Base-by-base conservation (phyloP, 2,329 filamentous ascomycete genomes). In the Orbilia brochopaga region DNA sequence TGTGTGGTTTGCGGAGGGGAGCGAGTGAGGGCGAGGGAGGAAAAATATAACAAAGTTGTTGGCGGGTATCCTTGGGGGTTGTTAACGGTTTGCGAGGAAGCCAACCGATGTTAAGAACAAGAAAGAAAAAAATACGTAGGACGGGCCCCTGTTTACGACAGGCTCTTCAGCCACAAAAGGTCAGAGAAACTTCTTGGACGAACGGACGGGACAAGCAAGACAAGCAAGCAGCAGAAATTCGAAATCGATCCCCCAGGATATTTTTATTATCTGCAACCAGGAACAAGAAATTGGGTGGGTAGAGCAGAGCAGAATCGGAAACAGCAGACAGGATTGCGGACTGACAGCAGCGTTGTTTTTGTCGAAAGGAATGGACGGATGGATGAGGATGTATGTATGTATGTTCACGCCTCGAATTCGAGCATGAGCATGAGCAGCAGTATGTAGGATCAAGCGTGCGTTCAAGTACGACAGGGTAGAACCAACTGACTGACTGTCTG, bases 11-110 rank as follows among this genome's bases (percentile, higher is more conserved):
- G 56, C 19, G 56, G 48, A 53, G 58, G 27, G 65, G 30, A 40
- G 56, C 1, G 44, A 13, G 48, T 17, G 48, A 42, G 37, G 23
- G 37, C 2, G 46, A 51, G 46, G 44, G 19, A 23, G 19, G 19
- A 51, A 51, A 51, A 23, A 19, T 51, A 42, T 42, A 63, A 56
- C 42, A 60, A n/a, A 51, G 24, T 48, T 63, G 54, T 50, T 64
- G 51, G 46, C 19, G 46, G n/a, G 3, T 51, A 51, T 51, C 46
- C 46, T 51, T 64, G 58, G 66, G 66, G 66, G 66, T 70, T n/a
- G n/a, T n/a, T n/a, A n/a, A n/a, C n/a, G n/a, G 66, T 70, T 70
- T 70, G 59, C 59, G 53, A 56, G 58, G 63, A 70, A 70, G 59
- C 66, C 66, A 70, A 70, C 66, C 59, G 65, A 50, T 63, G 66